phyloP scores from a whole-genome alignment of 2,329 filamentous ascomycete genomes.

The Alternaria consortialis region DNA sequence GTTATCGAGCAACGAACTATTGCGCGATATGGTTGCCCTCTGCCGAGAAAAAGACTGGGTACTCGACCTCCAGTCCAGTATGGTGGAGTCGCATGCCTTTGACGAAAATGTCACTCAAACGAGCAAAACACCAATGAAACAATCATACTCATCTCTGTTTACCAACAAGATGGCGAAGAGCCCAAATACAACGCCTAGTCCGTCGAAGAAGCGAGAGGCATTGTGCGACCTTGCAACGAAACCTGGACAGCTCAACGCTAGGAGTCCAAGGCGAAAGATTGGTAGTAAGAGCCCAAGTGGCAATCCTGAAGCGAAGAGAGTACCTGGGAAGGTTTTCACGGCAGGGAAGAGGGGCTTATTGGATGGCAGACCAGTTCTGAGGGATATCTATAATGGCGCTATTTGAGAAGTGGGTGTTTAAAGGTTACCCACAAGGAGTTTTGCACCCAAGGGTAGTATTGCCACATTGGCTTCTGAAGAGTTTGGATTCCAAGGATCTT shows the following conservation, averaged over 20 bases:
- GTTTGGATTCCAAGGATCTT: not conserved
- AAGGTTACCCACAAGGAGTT: not conserved
- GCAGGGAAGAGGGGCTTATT: slow-evolving; percentile 66
- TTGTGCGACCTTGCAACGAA: slow-evolving; percentile 35
- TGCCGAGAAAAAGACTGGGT: slow-evolving; percentile 85
- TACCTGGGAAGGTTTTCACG: slow-evolving; percentile 68
- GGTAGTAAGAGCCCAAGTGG: slow-evolving; percentile 32
- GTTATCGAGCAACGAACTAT: slow-evolving; percentile 73
- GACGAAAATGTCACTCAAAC: slow-evolving; percentile 62
- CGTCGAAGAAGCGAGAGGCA: slow-evolving; percentile 45
- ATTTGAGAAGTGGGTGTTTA: slow-evolving; percentile 7
- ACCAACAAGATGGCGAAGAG: not conserved
- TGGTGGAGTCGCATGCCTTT: slow-evolving; percentile 73
- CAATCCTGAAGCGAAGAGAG: slow-evolving; percentile 52
- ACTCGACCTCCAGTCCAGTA: slow-evolving; percentile 72
- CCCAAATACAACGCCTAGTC: slow-evolving; percentile 32
- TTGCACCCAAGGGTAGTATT: not conserved
- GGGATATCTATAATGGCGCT: slow-evolving; percentile 76
- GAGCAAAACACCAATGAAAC: slow-evolving; percentile 21
- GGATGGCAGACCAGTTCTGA: slow-evolving; percentile 72
- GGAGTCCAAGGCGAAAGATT: slow-evolving; percentile 28
- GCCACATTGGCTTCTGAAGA: no score
- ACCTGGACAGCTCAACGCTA: slow-evolving; percentile 20
- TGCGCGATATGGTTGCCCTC: slow-evolving; percentile 76
- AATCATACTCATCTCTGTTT: not conserved